Base-by-base conservation (phyloP, 192 early-diverging fungal genomes). In the Coemansia sp. region DNA sequence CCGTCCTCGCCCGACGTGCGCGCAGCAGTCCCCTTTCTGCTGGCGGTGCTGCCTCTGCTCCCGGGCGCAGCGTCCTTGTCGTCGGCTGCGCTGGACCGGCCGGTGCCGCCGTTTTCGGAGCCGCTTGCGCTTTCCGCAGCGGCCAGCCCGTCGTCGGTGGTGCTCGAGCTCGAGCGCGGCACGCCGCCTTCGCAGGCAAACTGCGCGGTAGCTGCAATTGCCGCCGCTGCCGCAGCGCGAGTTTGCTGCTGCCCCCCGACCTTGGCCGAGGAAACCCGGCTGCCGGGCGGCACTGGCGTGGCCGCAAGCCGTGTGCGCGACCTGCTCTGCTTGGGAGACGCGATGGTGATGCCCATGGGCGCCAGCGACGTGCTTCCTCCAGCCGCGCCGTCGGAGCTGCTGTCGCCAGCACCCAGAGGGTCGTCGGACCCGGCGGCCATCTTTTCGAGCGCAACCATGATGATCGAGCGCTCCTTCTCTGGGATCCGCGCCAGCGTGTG, bases 401-500 rank as follows among this genome's bases (percentile, higher is more conserved):
- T 51, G 11, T 61, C 59, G 30, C 58, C 50, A 29, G 23, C 31
- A n/a, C n/a, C 22, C 5, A 25, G 19, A 4, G 41, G 27, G 32
- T 54, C 49, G 15, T 68, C 57, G 34, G 51, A 63, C 2, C 27
- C 38, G 23, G 32, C 19, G 0, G 54, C 47, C 23, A 69, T 52
- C 15, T 53, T 51, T 14, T 65, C 66, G 13, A 76, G 58, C 30
- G 72, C 72, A 0, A 48, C 53, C 54, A 65, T 61, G 57, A 76
- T 68, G 21, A 68, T 31, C 10, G 53, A 11, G 21, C 72, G 65
- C 32, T 76, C 72, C 4, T 50, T 63, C 32, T 69, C 72, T 4
- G 72, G 59, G 29, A 76, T 65, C 3, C 66, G 65, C 17, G 66
- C 56, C 42, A 76, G 51, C 29, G 66, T 64, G 32, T 40, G 64